These are phyloP conservation scores for Coemansia umbellata DNA, from an alignment of 192 early-diverging fungal species.

Conservation along the genomic window DNA sequence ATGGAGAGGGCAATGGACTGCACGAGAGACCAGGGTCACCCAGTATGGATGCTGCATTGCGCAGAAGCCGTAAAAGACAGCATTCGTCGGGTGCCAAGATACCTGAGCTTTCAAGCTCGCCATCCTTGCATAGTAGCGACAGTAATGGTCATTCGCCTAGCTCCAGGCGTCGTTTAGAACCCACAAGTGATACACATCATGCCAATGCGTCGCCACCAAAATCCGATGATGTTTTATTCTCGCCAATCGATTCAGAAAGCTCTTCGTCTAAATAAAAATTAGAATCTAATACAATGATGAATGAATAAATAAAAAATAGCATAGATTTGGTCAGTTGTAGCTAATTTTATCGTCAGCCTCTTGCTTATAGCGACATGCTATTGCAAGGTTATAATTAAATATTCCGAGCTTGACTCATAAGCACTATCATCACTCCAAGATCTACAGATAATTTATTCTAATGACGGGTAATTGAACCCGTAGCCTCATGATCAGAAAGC, in stretches of 20 bases:
- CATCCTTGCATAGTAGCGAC: background rate
- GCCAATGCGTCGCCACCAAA: constrained; percentile 1
- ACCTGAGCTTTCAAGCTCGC: background rate
- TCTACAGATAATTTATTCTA: too few species aligned
- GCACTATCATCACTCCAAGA: constrained; percentile 28
- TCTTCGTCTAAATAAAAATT: background rate
- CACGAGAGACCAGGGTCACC: constrained; percentile 11
- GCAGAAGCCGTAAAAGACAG: constrained; percentile 30
- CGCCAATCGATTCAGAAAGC: constrained; percentile 27
- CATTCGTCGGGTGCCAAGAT: constrained; percentile 20
- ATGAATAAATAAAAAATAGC: constrained; percentile 3
- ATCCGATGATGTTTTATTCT: constrained; percentile 22
- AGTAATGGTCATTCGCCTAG: background rate
- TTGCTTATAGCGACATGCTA: background rate
- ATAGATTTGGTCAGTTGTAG: constrained; percentile 16
- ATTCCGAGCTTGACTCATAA: constrained; percentile 43
- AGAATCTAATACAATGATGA: background rate
- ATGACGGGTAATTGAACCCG: too few species aligned
- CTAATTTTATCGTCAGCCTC: constrained; percentile 17
- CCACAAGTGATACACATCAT: background rate
- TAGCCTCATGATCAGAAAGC: too few species aligned
- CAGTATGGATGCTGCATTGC: constrained; percentile 15
- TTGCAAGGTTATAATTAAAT: background rate
- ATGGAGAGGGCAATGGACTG: background rate
- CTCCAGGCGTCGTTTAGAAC: background rate